Evolutionary conservation across 768 basidiomycete species (phyloP).

Genomic region (Collybia sordida): DNA sequence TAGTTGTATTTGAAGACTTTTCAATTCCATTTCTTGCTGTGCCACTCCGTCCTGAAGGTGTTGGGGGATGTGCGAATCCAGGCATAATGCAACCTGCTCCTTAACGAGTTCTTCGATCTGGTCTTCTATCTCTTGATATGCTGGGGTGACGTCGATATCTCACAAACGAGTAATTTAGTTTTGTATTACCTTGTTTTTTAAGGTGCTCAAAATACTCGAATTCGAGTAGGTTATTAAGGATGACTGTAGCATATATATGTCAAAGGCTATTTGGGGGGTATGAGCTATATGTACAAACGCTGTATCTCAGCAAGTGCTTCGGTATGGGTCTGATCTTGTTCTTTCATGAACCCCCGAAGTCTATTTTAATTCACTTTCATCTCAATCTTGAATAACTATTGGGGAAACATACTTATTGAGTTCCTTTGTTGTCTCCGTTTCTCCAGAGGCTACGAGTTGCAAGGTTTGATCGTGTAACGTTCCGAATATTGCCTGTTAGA

Average conservation of each 20-base stretch:
- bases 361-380: constrained; percentile 23
- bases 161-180: neutral
- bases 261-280: neutral
- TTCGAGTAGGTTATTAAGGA: constrained; percentile 46
- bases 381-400: neutral
- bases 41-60: constrained; percentile 48
- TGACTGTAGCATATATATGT: constrained; percentile 26
- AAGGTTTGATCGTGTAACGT: constrained; percentile 43
- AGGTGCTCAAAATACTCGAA: constrained; percentile 44
- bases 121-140: constrained; percentile 44
- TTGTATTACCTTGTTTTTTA: constrained; percentile 40
- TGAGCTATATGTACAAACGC: constrained; percentile 25
- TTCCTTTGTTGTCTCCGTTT: constrained; percentile 36
- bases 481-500: constrained; percentile 40
- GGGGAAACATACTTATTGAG: constrained; percentile 36
- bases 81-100: constrained; percentile 46
- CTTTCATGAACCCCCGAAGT: constrained; percentile 40
- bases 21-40: constrained; percentile 42
- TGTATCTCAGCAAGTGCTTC: constrained; percentile 50
- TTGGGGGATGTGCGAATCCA: constrained; percentile 46
- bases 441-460: constrained; percentile 38
- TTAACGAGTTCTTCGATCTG: constrained; percentile 52
- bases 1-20: constrained; percentile 43
- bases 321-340: constrained; percentile 42
- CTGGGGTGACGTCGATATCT: constrained; percentile 23